phyloP scores from a whole-genome alignment of 371 early-diverging fungal species.

The Amoeboaphelidium occidentale region DNA sequence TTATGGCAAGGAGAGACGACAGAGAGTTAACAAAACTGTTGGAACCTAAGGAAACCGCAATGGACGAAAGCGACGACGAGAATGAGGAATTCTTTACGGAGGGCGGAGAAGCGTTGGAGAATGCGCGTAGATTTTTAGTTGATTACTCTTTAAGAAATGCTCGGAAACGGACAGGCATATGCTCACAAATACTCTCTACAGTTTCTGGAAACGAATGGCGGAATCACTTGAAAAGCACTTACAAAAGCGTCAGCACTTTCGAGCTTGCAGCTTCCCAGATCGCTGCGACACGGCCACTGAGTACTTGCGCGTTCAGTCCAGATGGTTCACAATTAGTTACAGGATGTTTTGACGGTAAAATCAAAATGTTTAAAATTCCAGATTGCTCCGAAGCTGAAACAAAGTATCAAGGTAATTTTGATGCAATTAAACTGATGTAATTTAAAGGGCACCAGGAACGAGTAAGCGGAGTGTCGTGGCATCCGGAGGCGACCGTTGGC shows the following conservation, averaged over 20 bases:
- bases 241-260: no score
- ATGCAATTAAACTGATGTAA: not conserved
- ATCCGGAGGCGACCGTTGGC: constrained; percentile 45
- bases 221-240: not conserved
- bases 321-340: not conserved
- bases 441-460: constrained; percentile 53
- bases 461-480: constrained; percentile 65
- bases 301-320: not conserved
- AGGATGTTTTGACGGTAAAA: not conserved
- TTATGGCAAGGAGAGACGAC: not conserved
- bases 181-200: not conserved
- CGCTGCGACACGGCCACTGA: not conserved
- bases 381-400: not conserved
- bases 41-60: not conserved
- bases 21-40: not conserved
- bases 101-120: not conserved
- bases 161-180: not conserved
- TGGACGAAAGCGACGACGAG: not conserved
- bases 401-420: not conserved
- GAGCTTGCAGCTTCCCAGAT: not conserved
- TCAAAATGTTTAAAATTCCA: not conserved
- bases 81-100: not conserved
- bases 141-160: not conserved
- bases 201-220: not conserved
- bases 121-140: not conserved